Base-by-base conservation (phyloP, 306 rosid species). In the Gastrolobium bilobum region DNA sequence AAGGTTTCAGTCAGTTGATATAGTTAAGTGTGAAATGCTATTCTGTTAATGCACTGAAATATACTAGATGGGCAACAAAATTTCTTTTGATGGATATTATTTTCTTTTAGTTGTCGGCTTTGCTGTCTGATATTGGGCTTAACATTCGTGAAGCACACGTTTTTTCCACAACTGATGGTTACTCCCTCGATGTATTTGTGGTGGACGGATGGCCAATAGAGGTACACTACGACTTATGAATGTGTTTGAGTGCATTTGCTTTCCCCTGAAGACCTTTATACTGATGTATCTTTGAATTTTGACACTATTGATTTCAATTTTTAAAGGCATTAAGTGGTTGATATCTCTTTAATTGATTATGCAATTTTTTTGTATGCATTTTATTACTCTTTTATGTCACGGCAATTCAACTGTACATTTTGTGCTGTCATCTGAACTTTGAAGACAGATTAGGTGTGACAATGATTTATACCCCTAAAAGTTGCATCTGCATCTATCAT, bases 141-240 rank as follows among this genome's bases (percentile, higher is more conserved):
- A 86, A 86, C 81, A 86, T 86, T 64, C 89, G 89, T n/a, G 89
- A 86, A 83, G 89, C 89, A 77, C 89, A 86, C 77, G 87, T 86
- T 43, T 86, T 86, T 75, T 86, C 87, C 75, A 86, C 89, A 2
- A 86, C 89, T 40, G 89, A 86, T 68, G 89, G 89, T 30, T 86
- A 80, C 80, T 86, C 89, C 44, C 87, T 86, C 4, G 89, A 83
- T 2, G 89, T 86, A 64, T 86, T 86, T 80, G 87, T 84, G 79
- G 87, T 84, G 58, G 87, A 84, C 76, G 87, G 87, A 71, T 83
- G 86, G 86, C 86, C 83, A 73, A 61, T 83, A 31, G 86, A 83
- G 86, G 86, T 83, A 83, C 34, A 52, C 42, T 72, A 51, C 80
- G 57, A 58, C 76, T 54, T 56, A 8, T 29, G 11, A 52, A 14